phyloP scores from a whole-genome alignment of 345 rosid genomes.

The Citrus unshiu region DNA sequence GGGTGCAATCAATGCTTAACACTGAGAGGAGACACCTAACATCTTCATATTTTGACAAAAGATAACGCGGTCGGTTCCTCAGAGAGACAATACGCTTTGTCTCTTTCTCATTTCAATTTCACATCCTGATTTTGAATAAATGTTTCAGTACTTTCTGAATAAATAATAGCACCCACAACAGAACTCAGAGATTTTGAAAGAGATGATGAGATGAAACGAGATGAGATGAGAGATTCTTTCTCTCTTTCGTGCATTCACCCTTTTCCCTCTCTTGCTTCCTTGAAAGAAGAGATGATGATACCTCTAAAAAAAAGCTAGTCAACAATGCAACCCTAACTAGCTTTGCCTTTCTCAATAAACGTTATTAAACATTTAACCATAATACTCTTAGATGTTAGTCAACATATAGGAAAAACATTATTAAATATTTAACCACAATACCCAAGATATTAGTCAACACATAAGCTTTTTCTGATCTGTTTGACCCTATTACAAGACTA shows the following conservation, averaged over 20 bases:
- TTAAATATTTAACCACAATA: not conserved
- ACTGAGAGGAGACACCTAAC: not conserved
- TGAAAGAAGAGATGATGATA: not conserved
- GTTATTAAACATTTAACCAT: not conserved
- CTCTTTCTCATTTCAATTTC: not conserved
- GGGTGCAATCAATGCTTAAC: conserved; percentile 20
- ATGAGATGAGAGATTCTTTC: conserved; percentile 6
- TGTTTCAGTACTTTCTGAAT: not conserved
- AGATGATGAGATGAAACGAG: not conserved
- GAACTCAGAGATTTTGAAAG: not conserved
- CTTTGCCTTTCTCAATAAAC: conserved; percentile 5
- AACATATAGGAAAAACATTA: not conserved
- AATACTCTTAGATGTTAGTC: not conserved
- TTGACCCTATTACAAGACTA: not conserved
- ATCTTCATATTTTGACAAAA: not conserved
- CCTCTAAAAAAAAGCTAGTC: not conserved
- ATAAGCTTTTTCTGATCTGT: not conserved
- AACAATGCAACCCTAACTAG: not conserved
- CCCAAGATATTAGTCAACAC: too few relatives aligned
- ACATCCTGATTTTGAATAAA: not conserved
- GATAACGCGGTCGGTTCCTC: conserved; percentile 3
- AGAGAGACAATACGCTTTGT: conserved; percentile 10
- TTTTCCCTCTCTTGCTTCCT: not conserved
- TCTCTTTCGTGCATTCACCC: not conserved
- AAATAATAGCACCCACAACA: not conserved